Conservation (phyloP, 2,329 filamentous ascomycete species). For the Calonectria hawksworthii region DNA sequence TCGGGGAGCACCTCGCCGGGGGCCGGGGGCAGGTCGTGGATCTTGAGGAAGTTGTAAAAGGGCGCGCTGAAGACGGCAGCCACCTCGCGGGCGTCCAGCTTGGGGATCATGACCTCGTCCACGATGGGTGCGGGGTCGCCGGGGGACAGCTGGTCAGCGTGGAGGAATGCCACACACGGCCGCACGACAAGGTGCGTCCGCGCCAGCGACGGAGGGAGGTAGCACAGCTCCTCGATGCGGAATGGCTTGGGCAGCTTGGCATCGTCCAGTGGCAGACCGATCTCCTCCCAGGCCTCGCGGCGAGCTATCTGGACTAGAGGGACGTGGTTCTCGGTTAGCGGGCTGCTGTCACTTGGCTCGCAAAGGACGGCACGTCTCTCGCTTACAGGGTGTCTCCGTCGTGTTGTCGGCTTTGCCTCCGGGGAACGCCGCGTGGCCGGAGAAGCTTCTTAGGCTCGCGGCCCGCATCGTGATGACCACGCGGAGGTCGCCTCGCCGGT, state of each 20-base stretch:
- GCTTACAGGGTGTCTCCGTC: slow-evolving; percentile 72
- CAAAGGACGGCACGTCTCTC: neutral
- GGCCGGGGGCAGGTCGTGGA: slow-evolving; percentile 66
- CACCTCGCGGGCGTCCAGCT: slow-evolving; percentile 89
- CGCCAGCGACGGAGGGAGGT: slow-evolving; percentile 82
- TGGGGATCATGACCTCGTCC: slow-evolving; percentile 81
- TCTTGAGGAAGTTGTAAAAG: slow-evolving; percentile 84
- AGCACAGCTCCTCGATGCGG: slow-evolving; percentile 87
- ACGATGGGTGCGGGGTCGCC: slow-evolving; percentile 59
- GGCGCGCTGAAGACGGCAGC: slow-evolving; percentile 94
- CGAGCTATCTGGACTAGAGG: slow-evolving; percentile 86
- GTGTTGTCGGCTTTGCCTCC: slow-evolving; percentile 78
- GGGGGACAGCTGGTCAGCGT: slow-evolving; percentile 65
- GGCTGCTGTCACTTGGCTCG: neutral
- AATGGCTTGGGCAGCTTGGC: slow-evolving; percentile 80
- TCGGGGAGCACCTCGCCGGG: slow-evolving; percentile 56
- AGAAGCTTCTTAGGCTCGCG: slow-evolving; percentile 74
- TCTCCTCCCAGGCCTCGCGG: slow-evolving; percentile 93
- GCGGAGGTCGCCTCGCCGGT: slow-evolving; percentile 82
- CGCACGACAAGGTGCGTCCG: slow-evolving; percentile 81
- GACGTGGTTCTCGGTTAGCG: neutral
- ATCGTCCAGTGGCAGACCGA: slow-evolving; percentile 84
- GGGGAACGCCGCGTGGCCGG: slow-evolving; percentile 90
- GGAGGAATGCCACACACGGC: slow-evolving; percentile 84
- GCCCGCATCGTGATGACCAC: slow-evolving; percentile 79